Conservation (phyloP, 129 eudicot species). For the Centella asiatica region DNA sequence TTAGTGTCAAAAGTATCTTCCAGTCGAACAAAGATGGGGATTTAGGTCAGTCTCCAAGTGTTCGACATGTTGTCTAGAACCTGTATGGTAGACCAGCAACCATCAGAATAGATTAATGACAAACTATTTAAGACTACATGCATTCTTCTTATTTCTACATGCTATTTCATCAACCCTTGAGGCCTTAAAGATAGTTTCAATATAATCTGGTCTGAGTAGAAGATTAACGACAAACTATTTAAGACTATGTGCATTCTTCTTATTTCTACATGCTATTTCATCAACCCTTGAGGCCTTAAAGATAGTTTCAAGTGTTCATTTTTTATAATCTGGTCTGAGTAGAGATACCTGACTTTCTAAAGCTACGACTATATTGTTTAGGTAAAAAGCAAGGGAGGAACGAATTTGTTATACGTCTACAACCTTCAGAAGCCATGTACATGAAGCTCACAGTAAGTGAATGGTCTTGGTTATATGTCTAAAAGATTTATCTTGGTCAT, state of each 20-base stretch:
- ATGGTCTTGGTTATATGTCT: background rate
- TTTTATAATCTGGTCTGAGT: background rate
- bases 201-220: too few relatives aligned
- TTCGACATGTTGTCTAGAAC: background rate
- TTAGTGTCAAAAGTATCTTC: background rate
- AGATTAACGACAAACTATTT: too few relatives aligned
- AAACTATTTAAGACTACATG: too few relatives aligned
- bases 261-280: too few relatives aligned
- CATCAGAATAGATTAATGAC: background rate
- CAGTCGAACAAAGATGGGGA: background rate
- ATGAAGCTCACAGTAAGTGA: conserved; percentile 88
- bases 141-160: too few relatives aligned
- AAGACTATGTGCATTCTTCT: too few relatives aligned
- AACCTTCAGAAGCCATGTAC: conserved; percentile 92
- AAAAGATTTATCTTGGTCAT: too few relatives aligned
- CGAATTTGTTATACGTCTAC: conserved; percentile 84
- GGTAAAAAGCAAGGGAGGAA: conserved; percentile 92
- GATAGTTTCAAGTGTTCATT: background rate
- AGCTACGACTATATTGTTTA: conserved; percentile 13
- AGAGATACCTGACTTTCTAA: background rate
- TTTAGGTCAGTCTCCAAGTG: background rate
- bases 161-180: too few relatives aligned
- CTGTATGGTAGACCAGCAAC: background rate
- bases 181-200: too few relatives aligned
- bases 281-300: too few relatives aligned